Percentiles rank a stretch among this genome's conserved stretches.
These are phyloP conservation scores for Trichopus zeylanicus DNA, from an alignment of 116 monocot genomes.

Conservation along the genomic window DNA sequence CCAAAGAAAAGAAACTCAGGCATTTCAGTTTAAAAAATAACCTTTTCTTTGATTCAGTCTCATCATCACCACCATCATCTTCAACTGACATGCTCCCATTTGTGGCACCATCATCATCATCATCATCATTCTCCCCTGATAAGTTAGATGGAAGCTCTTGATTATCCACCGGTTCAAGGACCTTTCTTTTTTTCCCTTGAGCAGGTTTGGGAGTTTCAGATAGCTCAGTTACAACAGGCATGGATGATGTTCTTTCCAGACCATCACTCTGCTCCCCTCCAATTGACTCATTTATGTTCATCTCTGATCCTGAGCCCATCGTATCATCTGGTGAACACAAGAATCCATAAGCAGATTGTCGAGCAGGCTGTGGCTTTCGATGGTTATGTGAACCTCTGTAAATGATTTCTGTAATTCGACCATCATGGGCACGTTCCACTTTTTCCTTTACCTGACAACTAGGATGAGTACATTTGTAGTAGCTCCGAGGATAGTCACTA, in stretches of 20 bases:
- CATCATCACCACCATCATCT: conserved; percentile 2
- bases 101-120: conserved; percentile 4
- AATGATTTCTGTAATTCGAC: conserved; percentile 11
- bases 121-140: background rate
- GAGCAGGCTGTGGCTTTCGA: conserved; percentile 7
- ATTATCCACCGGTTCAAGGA: background rate
- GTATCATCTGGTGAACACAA: conserved; percentile 2
- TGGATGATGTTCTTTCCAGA: conserved; percentile 7
- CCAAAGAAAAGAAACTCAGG: no score
- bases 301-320: background rate
- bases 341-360: conserved; percentile 1
- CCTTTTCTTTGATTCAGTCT: conserved; percentile 16
- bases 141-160: background rate
- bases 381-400: conserved; percentile 19
- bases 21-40: background rate
- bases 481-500: conserved; percentile 18
- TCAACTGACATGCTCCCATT: background rate
- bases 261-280: conserved; percentile 1
- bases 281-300: background rate
- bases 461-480: conserved; percentile 17
- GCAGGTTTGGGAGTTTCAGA: background rate
- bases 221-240: conserved; percentile 7
- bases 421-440: conserved; percentile 7
- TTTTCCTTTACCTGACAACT: conserved; percentile 8
- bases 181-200: background rate